Base-by-base conservation (phyloP, 163 green algal genomes). In the Scenedesmus sp. region DNA sequence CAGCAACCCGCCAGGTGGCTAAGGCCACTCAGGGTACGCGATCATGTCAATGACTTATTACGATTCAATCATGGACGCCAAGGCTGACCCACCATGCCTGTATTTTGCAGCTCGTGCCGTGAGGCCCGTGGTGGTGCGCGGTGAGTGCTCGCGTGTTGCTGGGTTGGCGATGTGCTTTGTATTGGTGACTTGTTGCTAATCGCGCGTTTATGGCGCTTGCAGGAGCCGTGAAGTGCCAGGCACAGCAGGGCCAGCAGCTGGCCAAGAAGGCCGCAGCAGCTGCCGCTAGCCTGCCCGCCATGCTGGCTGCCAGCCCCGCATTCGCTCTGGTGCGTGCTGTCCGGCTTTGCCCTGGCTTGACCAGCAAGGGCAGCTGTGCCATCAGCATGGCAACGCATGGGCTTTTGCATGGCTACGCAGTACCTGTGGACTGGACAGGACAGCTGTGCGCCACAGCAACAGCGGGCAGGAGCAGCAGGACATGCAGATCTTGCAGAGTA, bases 291-390 rank as follows among this genome's bases (percentile, higher is more conserved):
- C 82, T 97, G 87, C 95, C 96, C 68, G 93, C 92, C 42, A 88
- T 97, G 49, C 70, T 98, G 44, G 95, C 93, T 43, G 93, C 96
- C 65, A 91, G 92, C 95, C 96, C 96, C 83, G 96, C 96, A 13
- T 96, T 97, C 68, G 96, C 96, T 24, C 93, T 98, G 94, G 96
- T 98, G 83, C 90, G 96, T 90, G 5, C 1, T 59, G 49, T 33
- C 3, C 73, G 33, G 0, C 1, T 15, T 30, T 22, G 40, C 65
- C 9, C 9, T 26, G 65, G 30, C 65, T 35, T 37, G 30, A 76
- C 30, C 65, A 40, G 65, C 30, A 76, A 5, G 30, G 30, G 73
- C 73, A 83, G 73, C 73, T 51, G 22, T 51, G n/a, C n/a, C n/a
- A n/a, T n/a, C n/a, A n/a, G n/a, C n/a, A n/a, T n/a, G n/a, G n/a